Evolutionary conservation across 306 rosid genomes (phyloP).

Genomic region (Casuarina equisetifolia): DNA sequence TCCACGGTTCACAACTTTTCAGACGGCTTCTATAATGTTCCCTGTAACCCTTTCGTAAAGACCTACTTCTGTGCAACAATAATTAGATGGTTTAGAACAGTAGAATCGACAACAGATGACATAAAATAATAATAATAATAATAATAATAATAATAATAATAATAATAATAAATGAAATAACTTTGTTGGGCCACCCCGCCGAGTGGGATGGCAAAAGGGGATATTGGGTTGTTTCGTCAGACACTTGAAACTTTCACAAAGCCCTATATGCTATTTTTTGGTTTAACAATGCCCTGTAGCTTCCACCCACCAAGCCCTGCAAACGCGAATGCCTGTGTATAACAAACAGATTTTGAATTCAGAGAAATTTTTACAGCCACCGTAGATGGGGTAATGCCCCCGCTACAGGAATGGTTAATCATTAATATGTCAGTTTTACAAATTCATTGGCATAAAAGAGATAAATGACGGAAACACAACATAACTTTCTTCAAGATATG

Average conservation of each 20-base stretch:
- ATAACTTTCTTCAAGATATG: background rate
- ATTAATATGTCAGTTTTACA: background rate
- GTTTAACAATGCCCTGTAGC: constrained; percentile 88
- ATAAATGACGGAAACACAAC: background rate
- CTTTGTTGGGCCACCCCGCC: background rate
- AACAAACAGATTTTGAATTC: background rate
- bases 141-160: no score
- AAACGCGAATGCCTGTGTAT: constrained; percentile 72
- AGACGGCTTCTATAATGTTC: background rate
- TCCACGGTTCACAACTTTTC: background rate
- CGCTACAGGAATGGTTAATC: background rate
- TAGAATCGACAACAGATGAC: background rate
- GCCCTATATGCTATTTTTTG: constrained; percentile 45
- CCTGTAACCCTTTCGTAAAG: background rate
- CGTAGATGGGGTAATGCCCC: background rate
- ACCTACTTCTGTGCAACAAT: background rate
- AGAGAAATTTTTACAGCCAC: background rate
- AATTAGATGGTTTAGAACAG: background rate
- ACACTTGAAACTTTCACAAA: constrained; percentile 22
- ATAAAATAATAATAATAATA: no score
- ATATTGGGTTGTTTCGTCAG: background rate
- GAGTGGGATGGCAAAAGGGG: no score
- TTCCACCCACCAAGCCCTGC: constrained; percentile 99
- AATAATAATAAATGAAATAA: no score
- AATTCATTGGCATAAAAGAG: background rate